phyloP scores from a whole-genome alignment of 768 basidiomycete species.

The Lentinula guzmanii region DNA sequence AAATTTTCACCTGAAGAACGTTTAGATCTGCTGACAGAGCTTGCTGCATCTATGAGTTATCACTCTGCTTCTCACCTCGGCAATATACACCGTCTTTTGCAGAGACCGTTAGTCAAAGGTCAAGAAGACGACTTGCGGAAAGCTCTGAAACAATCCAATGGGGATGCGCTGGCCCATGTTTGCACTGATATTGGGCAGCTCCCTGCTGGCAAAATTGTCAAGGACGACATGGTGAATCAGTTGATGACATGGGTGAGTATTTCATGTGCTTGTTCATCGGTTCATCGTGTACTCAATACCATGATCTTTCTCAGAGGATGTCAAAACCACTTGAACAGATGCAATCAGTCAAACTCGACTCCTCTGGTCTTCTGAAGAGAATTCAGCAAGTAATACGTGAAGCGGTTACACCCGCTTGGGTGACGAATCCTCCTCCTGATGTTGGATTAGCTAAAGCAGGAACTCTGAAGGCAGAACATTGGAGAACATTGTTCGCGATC shows the following conservation, averaged over 20 bases:
- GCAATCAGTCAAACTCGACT: background rate
- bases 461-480: slow-evolving; percentile 21
- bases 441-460: slow-evolving; percentile 12
- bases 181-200: background rate
- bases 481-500: slow-evolving; percentile 10
- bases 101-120: background rate
- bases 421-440: slow-evolving; percentile 8
- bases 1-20: background rate
- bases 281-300: too few species aligned
- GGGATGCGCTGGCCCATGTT: background rate
- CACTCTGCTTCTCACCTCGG: background rate
- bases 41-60: background rate
- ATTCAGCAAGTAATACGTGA: background rate
- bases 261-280: background rate
- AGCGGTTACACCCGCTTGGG: slow-evolving; percentile 3
- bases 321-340: background rate
- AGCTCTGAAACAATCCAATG: background rate
- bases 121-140: background rate
- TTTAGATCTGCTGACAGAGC: background rate
- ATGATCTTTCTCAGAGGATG: background rate
- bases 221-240: background rate
- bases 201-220: background rate
- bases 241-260: background rate
- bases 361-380: background rate
- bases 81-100: background rate